Base-by-base conservation (phyloP, 306 rosid genomes). In the Lablab purpureus region DNA sequence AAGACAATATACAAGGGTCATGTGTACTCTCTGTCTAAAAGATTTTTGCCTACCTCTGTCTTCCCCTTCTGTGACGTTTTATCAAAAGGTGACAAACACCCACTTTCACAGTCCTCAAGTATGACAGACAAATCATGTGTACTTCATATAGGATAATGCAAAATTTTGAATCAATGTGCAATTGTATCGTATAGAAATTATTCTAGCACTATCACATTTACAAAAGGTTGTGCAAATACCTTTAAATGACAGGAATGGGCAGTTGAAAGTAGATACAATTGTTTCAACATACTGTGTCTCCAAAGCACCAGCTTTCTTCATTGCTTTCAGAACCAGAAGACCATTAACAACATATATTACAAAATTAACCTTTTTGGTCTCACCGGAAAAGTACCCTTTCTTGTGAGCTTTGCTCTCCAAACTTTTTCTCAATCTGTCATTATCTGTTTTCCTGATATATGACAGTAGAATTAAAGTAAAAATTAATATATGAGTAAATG, bases 321-420 rank as follows among this genome's bases (percentile, higher is more conserved):
- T 78, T 51, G 87, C 81, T 85, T 87, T 86, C 85, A 88, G 82
- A 79, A 91, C 89, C 58, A 87, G 89, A 66, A 88, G 83, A 27
- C 91, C 92, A 82, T 89, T 83, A 56, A 88, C 84, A 75, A 88
- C 95, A 68, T 87, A 91, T 81, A 94, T 82, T 67, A 92, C 92
- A 73, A 69, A 94, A 83, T 92, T 91, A 74, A 94, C 89, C 81
- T 84, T 85, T 69, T 87, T 88, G 71, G 77, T 70, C 84, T 73
- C 85, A 74, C 87, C 60, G 69, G 84, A 82, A 52, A 40, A n/a
- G 76, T 54, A 76, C 74, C 76, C 82, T 49, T 41, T 85, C 23
- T 77, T 77, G 79, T 40, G 51, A 83, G 86, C 88, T 82, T 91
- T 90, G 73, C 49, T 64, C 75, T 75, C 86, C 88, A 87, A 86